Base-by-base conservation (phyloP, 805 yeast genomes). In the Ogataea angusta region DNA sequence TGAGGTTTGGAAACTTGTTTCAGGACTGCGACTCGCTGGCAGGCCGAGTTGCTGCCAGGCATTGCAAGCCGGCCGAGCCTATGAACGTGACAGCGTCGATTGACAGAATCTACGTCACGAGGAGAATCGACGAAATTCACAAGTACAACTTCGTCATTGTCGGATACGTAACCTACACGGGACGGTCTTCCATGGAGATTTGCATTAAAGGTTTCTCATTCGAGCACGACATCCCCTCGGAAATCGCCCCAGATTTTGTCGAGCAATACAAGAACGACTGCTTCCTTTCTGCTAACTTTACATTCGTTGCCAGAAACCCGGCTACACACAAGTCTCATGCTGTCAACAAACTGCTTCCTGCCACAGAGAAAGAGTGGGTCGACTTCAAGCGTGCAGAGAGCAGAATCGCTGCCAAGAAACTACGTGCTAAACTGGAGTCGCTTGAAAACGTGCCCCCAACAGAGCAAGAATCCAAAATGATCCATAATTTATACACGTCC, bases 291-390 rank as follows among this genome's bases (percentile, higher is more conserved):
- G 96, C 97, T 6, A 86, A 85, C 57, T 90, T 90, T 70, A 90
- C 98, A 0, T 90, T 90, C 66, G 98, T 89, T 24, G 97, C 97
- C 13, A 76, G 98, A 63, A 86, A 90, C 60, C 97, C 97, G 6
- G 78, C 79, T 40, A 87, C 96, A n/a, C 95, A 86, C 62, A 83
- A 77, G 58, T 82, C 96, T 2, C 85, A 87, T 66, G 86, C 95
- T 7, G 84, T 90, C 51, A 90, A 90, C 68, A 74, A 80, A 48
- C 67, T 90, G 33, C 73, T 85, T 35, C 96, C 96, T 23, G 69
- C 80, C 24, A 73, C 80, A 27, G 90, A 83, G 53, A 63, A 67
- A 40, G 95, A 90, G 57, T 82, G 95, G 85, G 61, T 79, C 34
- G 95, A 87, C 56, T 89, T 82, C 62, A 80, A 84, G 57, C 71